Base-by-base conservation (phyloP, 257 asterid genomes). In the Solanum sitiens region DNA sequence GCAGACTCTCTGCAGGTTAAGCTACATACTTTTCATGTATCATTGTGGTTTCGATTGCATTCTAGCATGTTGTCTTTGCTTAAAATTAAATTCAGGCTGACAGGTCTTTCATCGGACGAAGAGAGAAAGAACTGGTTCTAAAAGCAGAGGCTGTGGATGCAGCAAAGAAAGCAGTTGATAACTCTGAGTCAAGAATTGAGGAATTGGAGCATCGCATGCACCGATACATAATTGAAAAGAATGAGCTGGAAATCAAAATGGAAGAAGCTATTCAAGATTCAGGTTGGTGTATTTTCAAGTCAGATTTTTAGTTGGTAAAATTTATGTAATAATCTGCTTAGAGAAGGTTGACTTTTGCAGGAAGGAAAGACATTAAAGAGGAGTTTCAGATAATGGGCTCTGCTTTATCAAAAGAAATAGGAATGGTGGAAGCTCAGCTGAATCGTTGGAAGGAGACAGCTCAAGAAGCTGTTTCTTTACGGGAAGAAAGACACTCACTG, bases 361-460 rank as follows among this genome's bases (percentile, higher is more conserved):
- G 96, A 65, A 94, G 93, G 89, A 93, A 95, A 86, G 99, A 97
- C 88, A 89, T 95, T 90, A 95, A 95, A 93, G 94, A 92, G 87
- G 99, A 97, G 93, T 96, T 95, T 91, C 94, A 89, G 93, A 94
- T 95, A 86, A 95, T 97, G 99, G 93, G 95, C 33, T 95, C 98
- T 89, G 98, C 99, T 87, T 92, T 97, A 86, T 93, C 94, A 37
- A 97, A 94, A 87, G 99, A 97, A 92, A 92, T 95, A 91, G 91
- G 89, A 77, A 93, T 96, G 98, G 95, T 94, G 98, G 95, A 96
- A 91, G 92, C 91, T 88, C 99, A 94, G 93, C 86, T 95, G 90
- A 93, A 91, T 88, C 95, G 92, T 90, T 97, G 99, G 99, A 93
- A 94, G 90, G 91, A 76, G 88, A 94, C 96, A 56, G 98, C 99